Conservation (phyloP, 2,329 filamentous ascomycete genomes). For the Aureobasidium sp. region DNA sequence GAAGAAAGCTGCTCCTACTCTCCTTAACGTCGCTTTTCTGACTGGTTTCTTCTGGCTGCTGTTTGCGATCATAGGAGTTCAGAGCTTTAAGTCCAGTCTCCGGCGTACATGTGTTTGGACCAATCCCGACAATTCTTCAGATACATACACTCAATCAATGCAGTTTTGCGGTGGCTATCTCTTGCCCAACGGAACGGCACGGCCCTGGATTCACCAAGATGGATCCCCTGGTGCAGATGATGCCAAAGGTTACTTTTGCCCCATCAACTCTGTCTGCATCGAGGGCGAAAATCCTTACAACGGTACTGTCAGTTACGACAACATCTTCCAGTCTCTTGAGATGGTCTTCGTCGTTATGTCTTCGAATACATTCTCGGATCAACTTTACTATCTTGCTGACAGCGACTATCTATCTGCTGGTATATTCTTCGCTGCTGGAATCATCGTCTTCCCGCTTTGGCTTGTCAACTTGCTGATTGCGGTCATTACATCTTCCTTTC, state of each 20-base stretch:
- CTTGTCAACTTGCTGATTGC: conserved; percentile 90
- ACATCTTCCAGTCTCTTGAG: conserved; percentile 85
- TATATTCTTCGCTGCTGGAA: conserved; percentile 63
- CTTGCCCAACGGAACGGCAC: conserved; percentile 45
- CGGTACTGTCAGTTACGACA: conserved; percentile 87
- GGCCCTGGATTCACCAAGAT: conserved; percentile 55
- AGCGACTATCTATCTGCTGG: conserved; percentile 85
- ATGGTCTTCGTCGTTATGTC: conserved; percentile 98
- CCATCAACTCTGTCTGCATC: conserved; percentile 73
- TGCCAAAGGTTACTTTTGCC: conserved; percentile 84
- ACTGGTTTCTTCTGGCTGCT: conserved; percentile 97
- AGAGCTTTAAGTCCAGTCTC: conserved; percentile 66
- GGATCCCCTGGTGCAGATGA: conserved; percentile 45
- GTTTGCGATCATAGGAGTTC: conserved; percentile 93
- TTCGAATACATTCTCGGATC: conserved; percentile 89
- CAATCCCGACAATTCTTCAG: conserved; percentile 40
- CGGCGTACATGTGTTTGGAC: conserved; percentile 46
- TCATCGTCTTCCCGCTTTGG: conserved; percentile 94
- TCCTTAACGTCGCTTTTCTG: conserved; percentile 88
- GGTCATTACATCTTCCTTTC: conserved; percentile 96
- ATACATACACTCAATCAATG: conserved; percentile 50
- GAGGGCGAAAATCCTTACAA: conserved; percentile 73
- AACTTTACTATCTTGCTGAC: conserved; percentile 89
- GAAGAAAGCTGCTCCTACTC: conserved; percentile 86
- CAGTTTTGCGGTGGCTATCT: conserved; percentile 85